Conservation (phyloP, 805 yeast species). For the Wickerhamiella lipophila region DNA sequence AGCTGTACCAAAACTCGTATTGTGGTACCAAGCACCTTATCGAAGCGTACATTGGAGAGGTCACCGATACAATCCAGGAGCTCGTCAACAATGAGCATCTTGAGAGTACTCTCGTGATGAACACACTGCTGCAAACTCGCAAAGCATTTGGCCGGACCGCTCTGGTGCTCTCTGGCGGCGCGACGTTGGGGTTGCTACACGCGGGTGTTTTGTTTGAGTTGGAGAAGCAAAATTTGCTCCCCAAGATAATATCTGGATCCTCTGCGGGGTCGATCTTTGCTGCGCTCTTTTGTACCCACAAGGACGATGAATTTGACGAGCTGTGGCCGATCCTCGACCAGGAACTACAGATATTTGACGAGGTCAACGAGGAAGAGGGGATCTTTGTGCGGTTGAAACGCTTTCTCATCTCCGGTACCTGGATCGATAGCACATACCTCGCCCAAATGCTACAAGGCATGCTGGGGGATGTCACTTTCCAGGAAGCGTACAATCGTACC, state of each 20-base stretch:
- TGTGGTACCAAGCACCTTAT: constrained; percentile 78
- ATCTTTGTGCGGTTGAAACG: constrained; percentile 40
- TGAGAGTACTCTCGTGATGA: constrained; percentile 58
- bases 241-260: constrained; percentile 82
- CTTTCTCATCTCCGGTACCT: constrained; percentile 73
- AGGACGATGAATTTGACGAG: constrained; percentile 48
- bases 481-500: constrained; percentile 88
- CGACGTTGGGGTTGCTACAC: constrained; percentile 84
- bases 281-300: constrained; percentile 68
- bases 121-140: constrained; percentile 74
- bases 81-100: constrained; percentile 20
- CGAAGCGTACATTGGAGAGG: constrained; percentile 72
- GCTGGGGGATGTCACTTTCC: constrained; percentile 81
- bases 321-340: constrained; percentile 36
- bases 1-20: constrained; percentile 61
- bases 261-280: constrained; percentile 96
- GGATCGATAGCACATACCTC: constrained; percentile 68
- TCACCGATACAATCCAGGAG: constrained; percentile 38
- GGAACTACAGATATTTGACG: constrained; percentile 47
- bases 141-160: constrained; percentile 92
- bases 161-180: constrained; percentile 88
- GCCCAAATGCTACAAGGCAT: constrained; percentile 61
- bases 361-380: constrained; percentile 41
- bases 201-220: constrained; percentile 81
- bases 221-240: constrained; percentile 60